Conservation (phyloP, 495 filamentous ascomycete species). For the Hypoxylon rickii region DNA sequence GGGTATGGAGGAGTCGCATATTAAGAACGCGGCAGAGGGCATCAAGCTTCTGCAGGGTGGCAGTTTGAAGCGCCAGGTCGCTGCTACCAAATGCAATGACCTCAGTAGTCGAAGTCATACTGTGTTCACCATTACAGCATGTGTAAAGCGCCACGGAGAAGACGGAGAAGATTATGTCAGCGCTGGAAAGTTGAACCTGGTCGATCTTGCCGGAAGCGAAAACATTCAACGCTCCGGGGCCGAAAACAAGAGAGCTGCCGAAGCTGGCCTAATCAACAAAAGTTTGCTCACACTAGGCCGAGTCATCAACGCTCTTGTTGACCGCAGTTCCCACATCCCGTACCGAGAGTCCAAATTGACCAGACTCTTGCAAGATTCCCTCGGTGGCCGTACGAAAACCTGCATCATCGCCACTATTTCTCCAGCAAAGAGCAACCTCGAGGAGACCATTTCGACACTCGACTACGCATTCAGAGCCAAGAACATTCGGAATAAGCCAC, state of each 20-base stretch:
- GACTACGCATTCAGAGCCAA: conserved; percentile 98
- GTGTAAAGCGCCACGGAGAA: conserved; percentile 78
- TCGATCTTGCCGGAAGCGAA: conserved; percentile 95
- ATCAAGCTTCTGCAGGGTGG: conserved; percentile 88
- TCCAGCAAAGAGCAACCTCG: conserved; percentile 89
- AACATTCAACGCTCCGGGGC: conserved; percentile 96
- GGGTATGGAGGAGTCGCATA: conserved; percentile 95
- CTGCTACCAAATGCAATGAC: conserved; percentile 98
- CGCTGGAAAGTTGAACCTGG: conserved; percentile 91
- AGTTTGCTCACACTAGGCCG: conserved; percentile 91
- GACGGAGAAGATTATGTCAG: conserved; percentile 86
- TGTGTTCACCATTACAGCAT: conserved; percentile 91
- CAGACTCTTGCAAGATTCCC: conserved; percentile 89
- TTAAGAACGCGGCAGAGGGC: conserved; percentile 80
- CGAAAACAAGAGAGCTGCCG: conserved; percentile 94
- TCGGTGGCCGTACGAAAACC: conserved; percentile 93
- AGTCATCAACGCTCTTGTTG: conserved; percentile 97
- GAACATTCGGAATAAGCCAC: conserved; percentile 97
- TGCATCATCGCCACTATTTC: conserved; percentile 98
- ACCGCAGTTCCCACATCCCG: conserved; percentile 87
- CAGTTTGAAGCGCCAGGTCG: conserved; percentile 91
- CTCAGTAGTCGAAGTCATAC: conserved; percentile 95
- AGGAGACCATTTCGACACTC: conserved; percentile 96
- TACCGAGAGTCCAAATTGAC: conserved; percentile 98
- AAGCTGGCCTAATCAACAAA: conserved; percentile 98